phyloP scores from a whole-genome alignment of 2,329 filamentous ascomycete genomes.

The Clonostachys sp. region DNA sequence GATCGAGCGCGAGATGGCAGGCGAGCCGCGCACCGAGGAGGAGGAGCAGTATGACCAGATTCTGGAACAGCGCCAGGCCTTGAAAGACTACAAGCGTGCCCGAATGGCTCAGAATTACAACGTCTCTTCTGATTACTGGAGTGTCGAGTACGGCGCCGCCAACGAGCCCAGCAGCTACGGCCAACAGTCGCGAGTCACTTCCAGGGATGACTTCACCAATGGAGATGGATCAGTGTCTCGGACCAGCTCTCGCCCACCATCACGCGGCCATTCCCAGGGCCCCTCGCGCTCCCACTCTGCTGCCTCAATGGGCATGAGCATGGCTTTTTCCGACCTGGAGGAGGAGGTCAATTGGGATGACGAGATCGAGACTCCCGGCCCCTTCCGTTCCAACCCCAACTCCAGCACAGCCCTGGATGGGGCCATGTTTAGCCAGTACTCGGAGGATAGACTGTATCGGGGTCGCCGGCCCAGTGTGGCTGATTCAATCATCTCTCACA shows the following conservation, averaged over 20 bases:
- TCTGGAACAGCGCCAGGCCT: conserved; percentile 51
- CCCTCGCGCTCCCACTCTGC: conserved; percentile 42
- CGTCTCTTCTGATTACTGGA: conserved; percentile 69
- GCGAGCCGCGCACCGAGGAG: conserved; percentile 52
- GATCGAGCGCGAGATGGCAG: conserved; percentile 66
- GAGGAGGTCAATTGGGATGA: conserved; percentile 34
- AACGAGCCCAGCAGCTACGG: conserved; percentile 43
- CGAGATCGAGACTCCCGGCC: conserved; percentile 48
- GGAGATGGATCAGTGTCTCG: conserved; percentile 27
- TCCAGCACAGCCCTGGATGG: conserved; percentile 64
- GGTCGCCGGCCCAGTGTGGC: conserved; percentile 76
- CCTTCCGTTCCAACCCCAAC: conserved; percentile 45
- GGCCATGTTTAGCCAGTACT: conserved; percentile 71
- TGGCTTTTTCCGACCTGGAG: conserved; percentile 22
- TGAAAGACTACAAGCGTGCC: conserved; percentile 54
- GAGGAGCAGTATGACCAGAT: conserved; percentile 57
- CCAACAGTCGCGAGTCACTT: conserved; percentile 34
- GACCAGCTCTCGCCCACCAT: conserved; percentile 29
- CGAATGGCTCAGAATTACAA: conserved; percentile 43
- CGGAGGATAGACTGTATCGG: conserved; percentile 50
- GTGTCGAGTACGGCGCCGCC: conserved; percentile 70
- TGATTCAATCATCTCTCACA: conserved; percentile 69
- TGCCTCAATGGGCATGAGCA: conserved; percentile 21
- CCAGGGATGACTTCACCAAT: conserved; percentile 30
- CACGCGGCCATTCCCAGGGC: conserved; percentile 31